These are phyloP conservation scores for Miscanthus lutarioriparius DNA, from an alignment of 176 grass and related monocot species.

Conservation along the genomic window DNA sequence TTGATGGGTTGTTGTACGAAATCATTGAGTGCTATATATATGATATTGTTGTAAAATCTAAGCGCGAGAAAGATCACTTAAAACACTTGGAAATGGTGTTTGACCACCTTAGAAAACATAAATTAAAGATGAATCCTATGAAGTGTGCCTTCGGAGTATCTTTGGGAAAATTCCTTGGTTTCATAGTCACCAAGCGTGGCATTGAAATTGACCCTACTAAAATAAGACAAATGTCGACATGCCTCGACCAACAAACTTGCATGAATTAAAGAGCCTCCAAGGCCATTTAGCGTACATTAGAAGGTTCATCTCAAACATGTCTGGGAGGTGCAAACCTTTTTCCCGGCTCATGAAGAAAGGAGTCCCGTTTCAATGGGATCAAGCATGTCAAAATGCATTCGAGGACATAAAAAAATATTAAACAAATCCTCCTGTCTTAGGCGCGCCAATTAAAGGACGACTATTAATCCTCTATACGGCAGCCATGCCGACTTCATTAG, in stretches of 20 bases:
- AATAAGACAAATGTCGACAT: background rate
- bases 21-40: background rate
- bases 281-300: background rate
- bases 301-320: background rate
- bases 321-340: background rate
- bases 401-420: background rate
- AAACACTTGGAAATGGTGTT: background rate
- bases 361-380: background rate
- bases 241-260: background rate
- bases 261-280: background rate
- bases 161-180: background rate
- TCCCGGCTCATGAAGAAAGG: background rate
- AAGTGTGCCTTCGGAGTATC: background rate
- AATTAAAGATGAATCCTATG: background rate
- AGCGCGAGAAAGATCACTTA: background rate
- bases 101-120: background rate
- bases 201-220: background rate
- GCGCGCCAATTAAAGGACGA: background rate
- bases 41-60: conserved; percentile 13
- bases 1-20: background rate
- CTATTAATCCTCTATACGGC: background rate
- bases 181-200: background rate
- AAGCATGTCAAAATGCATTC: conserved; percentile 22
- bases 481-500: background rate
- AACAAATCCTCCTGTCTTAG: background rate